Percentiles rank a stretch among this genome's conserved stretches.
Evolutionary conservation across 2,329 filamentous ascomycete genomes (phyloP).

Genomic region (Ascocoryne sarcoides): DNA sequence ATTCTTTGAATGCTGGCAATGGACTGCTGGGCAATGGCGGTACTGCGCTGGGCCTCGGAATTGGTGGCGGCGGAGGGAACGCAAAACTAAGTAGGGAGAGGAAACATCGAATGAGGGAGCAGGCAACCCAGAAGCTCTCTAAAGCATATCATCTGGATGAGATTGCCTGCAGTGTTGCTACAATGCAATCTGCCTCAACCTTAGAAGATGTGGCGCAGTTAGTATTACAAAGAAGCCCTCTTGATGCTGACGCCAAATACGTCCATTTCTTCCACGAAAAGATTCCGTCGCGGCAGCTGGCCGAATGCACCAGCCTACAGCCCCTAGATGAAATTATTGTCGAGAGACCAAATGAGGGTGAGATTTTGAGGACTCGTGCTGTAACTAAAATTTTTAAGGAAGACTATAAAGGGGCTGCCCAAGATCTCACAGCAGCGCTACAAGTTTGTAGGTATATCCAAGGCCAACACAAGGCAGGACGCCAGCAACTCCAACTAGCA

Average conservation of each 20-base stretch:
- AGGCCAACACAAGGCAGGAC: slow-evolving; percentile 25
- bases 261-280: slow-evolving; percentile 93
- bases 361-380: slow-evolving; percentile 64
- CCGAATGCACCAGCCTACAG: slow-evolving; percentile 59
- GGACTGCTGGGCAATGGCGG: slow-evolving; percentile 38
- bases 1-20: slow-evolving; percentile 41
- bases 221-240: slow-evolving; percentile 61
- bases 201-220: slow-evolving; percentile 67
- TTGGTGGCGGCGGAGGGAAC: slow-evolving; percentile 46
- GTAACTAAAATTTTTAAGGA: slow-evolving; percentile 68
- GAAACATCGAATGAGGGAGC: slow-evolving; percentile 70
- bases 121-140: slow-evolving; percentile 69
- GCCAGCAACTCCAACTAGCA: slow-evolving; percentile 42
- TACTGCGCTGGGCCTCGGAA: slow-evolving; percentile 46
- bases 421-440: slow-evolving; percentile 63
- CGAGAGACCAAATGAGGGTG: slow-evolving; percentile 52
- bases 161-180: slow-evolving; percentile 73
- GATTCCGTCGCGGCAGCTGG: slow-evolving; percentile 67
- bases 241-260: slow-evolving; percentile 68
- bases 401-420: slow-evolving; percentile 59
- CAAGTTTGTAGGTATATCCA: slow-evolving; percentile 32
- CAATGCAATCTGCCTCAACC: slow-evolving; percentile 71
- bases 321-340: slow-evolving; percentile 60
- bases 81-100: slow-evolving; percentile 66
- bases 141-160: slow-evolving; percentile 75